These are phyloP conservation scores for Meripilus lineatus DNA, from an alignment of 1,284 basidiomycete genomes.

Conservation along the genomic window DNA sequence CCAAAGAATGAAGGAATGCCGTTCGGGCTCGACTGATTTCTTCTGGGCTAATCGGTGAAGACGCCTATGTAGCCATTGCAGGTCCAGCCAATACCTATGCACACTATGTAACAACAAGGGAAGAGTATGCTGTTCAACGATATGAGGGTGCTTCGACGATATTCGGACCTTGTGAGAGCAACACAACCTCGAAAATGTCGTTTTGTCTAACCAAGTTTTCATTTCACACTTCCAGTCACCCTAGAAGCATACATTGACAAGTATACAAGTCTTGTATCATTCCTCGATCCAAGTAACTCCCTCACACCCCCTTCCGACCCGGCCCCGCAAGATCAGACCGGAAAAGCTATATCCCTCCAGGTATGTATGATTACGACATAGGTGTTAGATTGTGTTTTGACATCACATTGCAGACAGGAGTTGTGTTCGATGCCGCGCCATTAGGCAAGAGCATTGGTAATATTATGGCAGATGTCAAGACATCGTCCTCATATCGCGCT, in stretches of 20 bases:
- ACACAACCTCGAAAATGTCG: too few relatives aligned
- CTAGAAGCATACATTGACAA: conserved; percentile 79
- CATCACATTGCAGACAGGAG: conserved; percentile 40
- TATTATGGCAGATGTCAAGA: conserved; percentile 56
- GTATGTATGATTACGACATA: conserved; percentile 28
- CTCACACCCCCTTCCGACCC: conserved; percentile 54
- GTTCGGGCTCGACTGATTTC: conserved; percentile 61
- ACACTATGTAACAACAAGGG: conserved; percentile 71
- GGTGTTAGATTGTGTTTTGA: background rate
- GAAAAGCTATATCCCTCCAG: conserved; percentile 64
- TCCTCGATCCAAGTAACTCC: conserved; percentile 47
- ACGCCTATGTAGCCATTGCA: conserved; percentile 71
- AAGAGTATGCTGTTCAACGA: conserved; percentile 74
- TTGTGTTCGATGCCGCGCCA: conserved; percentile 56
- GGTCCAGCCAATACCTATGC: conserved; percentile 81
- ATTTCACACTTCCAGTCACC: conserved; percentile 36
- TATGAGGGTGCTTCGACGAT: conserved; percentile 83
- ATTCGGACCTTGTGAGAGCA: conserved; percentile 70
- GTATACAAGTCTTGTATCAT: conserved; percentile 62
- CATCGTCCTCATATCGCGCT: conserved; percentile 42
- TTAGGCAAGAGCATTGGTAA: conserved; percentile 62
- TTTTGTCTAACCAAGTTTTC: background rate
- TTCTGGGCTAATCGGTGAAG: conserved; percentile 53
- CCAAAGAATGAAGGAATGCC: conserved; percentile 41
- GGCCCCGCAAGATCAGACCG: conserved; percentile 62